Conservation (phyloP, 352 stramenopile species). For the Phytophthora multivora region DNA sequence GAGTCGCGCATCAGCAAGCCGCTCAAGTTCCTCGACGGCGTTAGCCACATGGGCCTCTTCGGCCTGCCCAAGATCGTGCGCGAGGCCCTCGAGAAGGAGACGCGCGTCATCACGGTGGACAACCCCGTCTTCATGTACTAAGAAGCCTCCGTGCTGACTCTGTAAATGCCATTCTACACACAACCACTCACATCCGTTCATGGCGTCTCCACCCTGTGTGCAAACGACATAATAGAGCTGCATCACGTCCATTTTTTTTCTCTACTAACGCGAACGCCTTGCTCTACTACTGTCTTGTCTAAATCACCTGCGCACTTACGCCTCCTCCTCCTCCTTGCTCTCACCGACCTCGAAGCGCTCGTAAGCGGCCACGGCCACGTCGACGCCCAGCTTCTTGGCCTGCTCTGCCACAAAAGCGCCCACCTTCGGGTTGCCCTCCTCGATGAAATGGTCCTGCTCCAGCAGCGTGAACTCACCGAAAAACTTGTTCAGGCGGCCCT, state of each 20-base stretch:
- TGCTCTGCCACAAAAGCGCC: slow-evolving; percentile 71
- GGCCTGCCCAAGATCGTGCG: slow-evolving; percentile 92
- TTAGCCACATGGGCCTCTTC: slow-evolving; percentile 91
- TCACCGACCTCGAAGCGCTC: slow-evolving; percentile 79
- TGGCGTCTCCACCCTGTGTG: slow-evolving; percentile 22
- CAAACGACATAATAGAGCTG: slow-evolving; percentile 35
- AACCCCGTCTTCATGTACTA: slow-evolving; percentile 98
- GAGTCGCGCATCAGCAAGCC: slow-evolving; percentile 56
- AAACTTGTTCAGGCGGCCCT: slow-evolving; percentile 94
- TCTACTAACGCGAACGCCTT: slow-evolving; percentile 16
- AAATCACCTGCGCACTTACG: slow-evolving; percentile 30
- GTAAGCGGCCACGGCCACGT: slow-evolving; percentile 68
- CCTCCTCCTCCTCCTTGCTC: slow-evolving; percentile 54
- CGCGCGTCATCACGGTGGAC: slow-evolving; percentile 94
- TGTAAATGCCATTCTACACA: slow-evolving; percentile 37
- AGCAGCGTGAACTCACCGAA: slow-evolving; percentile 93
- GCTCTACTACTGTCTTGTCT: slow-evolving; percentile 22
- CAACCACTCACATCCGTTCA: slow-evolving; percentile 15
- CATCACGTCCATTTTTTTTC: slow-evolving; percentile 17
- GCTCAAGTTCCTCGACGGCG: slow-evolving; percentile 93
- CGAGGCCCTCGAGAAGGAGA: slow-evolving; percentile 85
- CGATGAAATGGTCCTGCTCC: slow-evolving; percentile 94
- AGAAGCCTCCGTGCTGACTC: slow-evolving; percentile 35
- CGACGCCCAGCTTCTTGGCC: slow-evolving; percentile 68
- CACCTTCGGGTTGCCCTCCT: slow-evolving; percentile 92